phyloP scores from a whole-genome alignment of 306 rosid species.

The Abrus pulchellus region DNA sequence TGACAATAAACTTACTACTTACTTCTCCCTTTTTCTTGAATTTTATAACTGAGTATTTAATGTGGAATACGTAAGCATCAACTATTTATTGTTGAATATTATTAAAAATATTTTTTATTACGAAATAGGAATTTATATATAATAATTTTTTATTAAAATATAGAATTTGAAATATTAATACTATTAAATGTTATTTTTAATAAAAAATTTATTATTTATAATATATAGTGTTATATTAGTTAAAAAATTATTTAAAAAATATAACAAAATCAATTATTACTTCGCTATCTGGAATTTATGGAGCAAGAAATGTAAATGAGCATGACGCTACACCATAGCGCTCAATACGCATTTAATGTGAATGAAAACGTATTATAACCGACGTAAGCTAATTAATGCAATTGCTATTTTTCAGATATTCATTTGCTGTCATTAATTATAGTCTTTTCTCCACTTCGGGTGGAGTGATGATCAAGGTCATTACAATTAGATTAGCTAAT shows the following conservation, averaged over 20 bases:
- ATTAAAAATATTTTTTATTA: too few species aligned
- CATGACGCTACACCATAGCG: conserved; percentile 47
- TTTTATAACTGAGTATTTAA: conserved; percentile 33
- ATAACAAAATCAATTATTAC: background rate
- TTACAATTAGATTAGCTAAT: conserved; percentile 6
- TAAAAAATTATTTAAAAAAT: too few species aligned
- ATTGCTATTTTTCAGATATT: conserved; percentile 46
- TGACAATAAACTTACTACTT: too few species aligned
- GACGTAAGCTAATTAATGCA: conserved; percentile 54
- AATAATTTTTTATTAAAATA: too few species aligned
- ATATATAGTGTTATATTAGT: too few species aligned
- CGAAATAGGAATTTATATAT: too few species aligned
- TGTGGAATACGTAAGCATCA: conserved; percentile 32
- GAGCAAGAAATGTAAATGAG: conserved; percentile 44
- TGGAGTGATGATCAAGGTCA: conserved; percentile 6
- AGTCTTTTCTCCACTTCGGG: conserved; percentile 39
- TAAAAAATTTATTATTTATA: too few species aligned
- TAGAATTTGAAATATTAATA: too few species aligned
- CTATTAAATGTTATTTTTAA: too few species aligned
- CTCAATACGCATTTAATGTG: conserved; percentile 49
- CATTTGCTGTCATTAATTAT: conserved; percentile 45
- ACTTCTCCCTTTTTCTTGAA: conserved; percentile 8
- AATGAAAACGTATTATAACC: conserved; percentile 46
- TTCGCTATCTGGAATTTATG: conserved; percentile 47
- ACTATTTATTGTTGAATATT: conserved; percentile 17